phyloP scores from a whole-genome alignment of 805 yeast genomes.

The Spathaspora boniae region DNA sequence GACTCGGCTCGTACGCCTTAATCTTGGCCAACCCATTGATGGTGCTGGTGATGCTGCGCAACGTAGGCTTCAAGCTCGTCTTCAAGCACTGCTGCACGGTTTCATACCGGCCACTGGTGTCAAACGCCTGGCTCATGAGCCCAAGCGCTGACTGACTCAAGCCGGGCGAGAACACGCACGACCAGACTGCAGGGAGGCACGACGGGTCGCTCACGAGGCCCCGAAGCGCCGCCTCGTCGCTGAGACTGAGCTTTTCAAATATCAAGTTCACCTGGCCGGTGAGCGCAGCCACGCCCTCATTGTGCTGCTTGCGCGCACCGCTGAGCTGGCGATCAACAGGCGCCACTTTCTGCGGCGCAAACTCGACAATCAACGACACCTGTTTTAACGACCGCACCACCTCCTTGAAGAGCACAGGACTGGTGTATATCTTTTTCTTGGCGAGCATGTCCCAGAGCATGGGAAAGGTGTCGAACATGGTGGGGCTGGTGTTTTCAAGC shows the following conservation, averaged over 20 bases:
- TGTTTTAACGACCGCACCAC: slow-evolving; percentile 16
- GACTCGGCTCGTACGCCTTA: slow-evolving; percentile 66
- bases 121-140: slow-evolving; percentile 70
- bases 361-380: not conserved
- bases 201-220: slow-evolving; percentile 21
- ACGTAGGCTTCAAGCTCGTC: slow-evolving; percentile 38
- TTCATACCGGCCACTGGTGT: slow-evolving; percentile 66
- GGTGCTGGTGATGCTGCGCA: slow-evolving; percentile 48
- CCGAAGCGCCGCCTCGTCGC: slow-evolving; percentile 23
- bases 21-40: slow-evolving; percentile 43
- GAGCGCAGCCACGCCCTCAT: slow-evolving; percentile 22
- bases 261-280: slow-evolving; percentile 18
- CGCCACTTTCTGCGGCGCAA: slow-evolving; percentile 15
- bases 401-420: slow-evolving; percentile 10
- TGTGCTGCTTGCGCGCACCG: slow-evolving; percentile 29
- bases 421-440: slow-evolving; percentile 8
- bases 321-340: slow-evolving; percentile 12
- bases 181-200: slow-evolving; percentile 65
- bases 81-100: slow-evolving; percentile 58
- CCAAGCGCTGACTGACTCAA: slow-evolving; percentile 69
- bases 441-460: slow-evolving; percentile 22
- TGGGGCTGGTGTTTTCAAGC: slow-evolving; percentile 18
- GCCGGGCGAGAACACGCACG: slow-evolving; percentile 65
- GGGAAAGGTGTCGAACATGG: slow-evolving; percentile 31
- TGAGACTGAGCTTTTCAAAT: slow-evolving; percentile 31